Evolutionary conservation across 2,329 filamentous ascomycete species (phyloP), one percentile per base, ranked within the genome.

Genomic region (Xylaria arbuscula): DNA sequence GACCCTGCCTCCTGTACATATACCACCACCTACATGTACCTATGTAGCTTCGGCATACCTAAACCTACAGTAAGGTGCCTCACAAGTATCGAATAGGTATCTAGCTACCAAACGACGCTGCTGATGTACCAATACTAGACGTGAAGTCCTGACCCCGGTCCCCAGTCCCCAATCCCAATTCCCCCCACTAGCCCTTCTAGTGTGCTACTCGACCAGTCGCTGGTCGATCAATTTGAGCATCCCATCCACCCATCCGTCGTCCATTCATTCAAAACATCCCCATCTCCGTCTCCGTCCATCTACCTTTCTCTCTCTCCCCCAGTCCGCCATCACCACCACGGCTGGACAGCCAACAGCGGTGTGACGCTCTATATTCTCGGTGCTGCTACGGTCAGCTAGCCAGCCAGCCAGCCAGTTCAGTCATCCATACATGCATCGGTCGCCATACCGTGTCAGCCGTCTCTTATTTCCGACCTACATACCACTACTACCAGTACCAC

Each of bases 241-340:
- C 63, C 69, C 67, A 65, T 66, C 63, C 69, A 62, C 62, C 54
- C 47, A 58, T 59, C 19, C 22, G 15, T 32, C 54, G 45, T 57
- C 54, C 19, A 64, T 60, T 38, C 56, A 61, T 53, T 68, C 66
- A 60, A 59, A 70, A 66, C 64, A 70, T 70, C 68, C 59, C 65
- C 68, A 70, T 70, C 70, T 70, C 70, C 70, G 58, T 68, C 70
- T 70, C 70, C 70, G 63, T 67, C 32, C 66, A 45, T 62, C 60
- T 62, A 19, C 45, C 62, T 61, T 13, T 57, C 61, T 63, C 28
- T 47, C 55, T 15, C 22, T 34, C 38, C n/a, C 57, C 58, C 67
- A 54, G 58, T 66, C 66, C 66, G 61, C 50, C 65, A 62, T 70
- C 70, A 67, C 60, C 64, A 64, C 50, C 55, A 47, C 34, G 66